Evolutionary conservation across 2,329 filamentous ascomycete genomes (phyloP), one percentile per base, ranked within the genome.

Genomic region (Trichoderma simmonsii): DNA sequence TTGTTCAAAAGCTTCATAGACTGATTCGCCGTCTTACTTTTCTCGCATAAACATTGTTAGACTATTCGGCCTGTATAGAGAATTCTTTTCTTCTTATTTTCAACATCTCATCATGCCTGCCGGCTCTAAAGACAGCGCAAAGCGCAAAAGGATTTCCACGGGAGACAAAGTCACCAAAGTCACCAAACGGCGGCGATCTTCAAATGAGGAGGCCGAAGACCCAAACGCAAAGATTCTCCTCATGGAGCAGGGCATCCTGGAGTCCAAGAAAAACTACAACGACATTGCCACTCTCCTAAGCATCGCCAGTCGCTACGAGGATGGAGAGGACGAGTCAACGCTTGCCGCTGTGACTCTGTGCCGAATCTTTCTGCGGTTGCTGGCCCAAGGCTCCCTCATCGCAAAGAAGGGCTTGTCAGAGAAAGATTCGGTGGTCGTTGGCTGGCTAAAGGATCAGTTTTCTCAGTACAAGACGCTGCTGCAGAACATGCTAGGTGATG

Each of bases 211-310:
- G 67, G 80, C 81, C 56, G 83, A 87, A 73, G 87, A 90, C 78
- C 80, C 85, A 60, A 88, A 91, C 79, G 86, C 88, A 71, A 87
- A 89, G 74, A 93, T 97, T 72, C 83, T 95, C 56, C 83, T 89
- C 69, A 87, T 98, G 70, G 95, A 98, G 83, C 86, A 89, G 74
- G 91, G 93, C 71, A 94, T 98, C 70, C 83, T 94, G 73, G 91
- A 96, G 81, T 97, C 94, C 64, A 92, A 90, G 78, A 93, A 94
- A 81, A 89, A 97, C 82, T 97, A 97, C 86, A 97, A 97, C 85
- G 94, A 97, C 79, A 95, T 98, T 77, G 87, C 89, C 8, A 88
- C 87, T 12, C 83, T 98, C 48, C 85, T 97, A 60, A 86, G 86
- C 56, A 87, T 76, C 18, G 81, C 82, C 59, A 90, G 77, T 82